phyloP scores from a whole-genome alignment of 2,329 filamentous ascomycete genomes.

The Colletotrichum kahawae region DNA sequence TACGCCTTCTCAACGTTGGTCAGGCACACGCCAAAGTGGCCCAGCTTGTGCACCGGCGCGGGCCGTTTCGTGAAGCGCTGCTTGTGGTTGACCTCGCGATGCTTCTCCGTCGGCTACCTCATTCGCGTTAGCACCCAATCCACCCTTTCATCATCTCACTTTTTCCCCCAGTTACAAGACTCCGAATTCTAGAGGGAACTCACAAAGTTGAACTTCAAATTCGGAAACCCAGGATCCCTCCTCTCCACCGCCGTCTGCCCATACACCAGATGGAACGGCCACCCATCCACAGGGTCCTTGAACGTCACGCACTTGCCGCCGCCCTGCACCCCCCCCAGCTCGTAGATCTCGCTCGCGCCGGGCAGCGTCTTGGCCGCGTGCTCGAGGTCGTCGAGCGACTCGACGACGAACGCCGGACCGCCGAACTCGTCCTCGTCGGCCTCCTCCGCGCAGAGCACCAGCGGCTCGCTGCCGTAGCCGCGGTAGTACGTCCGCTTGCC shows the following conservation, averaged over 20 bases:
- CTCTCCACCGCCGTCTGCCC: constrained; percentile 51
- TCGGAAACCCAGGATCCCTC: constrained; percentile 39
- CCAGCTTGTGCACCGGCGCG: constrained; percentile 56
- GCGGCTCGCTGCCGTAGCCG: constrained; percentile 66
- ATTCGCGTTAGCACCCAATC: neutral
- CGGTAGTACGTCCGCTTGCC: constrained; percentile 60
- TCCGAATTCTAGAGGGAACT: too few species aligned
- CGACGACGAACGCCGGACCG: constrained; percentile 63
- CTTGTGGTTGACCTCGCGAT: constrained; percentile 49
- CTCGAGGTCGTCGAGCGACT: constrained; percentile 59
- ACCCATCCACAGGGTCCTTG: constrained; percentile 58
- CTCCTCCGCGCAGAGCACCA: constrained; percentile 59
- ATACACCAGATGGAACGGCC: constrained; percentile 61
- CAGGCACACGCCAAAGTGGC: constrained; percentile 60
- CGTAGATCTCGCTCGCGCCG: constrained; percentile 50
- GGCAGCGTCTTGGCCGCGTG: constrained; percentile 52
- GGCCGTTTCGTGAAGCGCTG: constrained; percentile 55
- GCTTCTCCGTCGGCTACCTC: constrained; percentile 40
- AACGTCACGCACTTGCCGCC: constrained; percentile 58
- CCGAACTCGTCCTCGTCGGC: constrained; percentile 56
- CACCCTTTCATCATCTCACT: neutral
- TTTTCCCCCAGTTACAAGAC: neutral
- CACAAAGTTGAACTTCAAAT: constrained; percentile 52
- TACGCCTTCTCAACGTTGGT: constrained; percentile 53
- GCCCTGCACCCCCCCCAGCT: constrained; percentile 55